phyloP scores from a whole-genome alignment of 495 filamentous ascomycete species.

The Aspergillus leporis region DNA sequence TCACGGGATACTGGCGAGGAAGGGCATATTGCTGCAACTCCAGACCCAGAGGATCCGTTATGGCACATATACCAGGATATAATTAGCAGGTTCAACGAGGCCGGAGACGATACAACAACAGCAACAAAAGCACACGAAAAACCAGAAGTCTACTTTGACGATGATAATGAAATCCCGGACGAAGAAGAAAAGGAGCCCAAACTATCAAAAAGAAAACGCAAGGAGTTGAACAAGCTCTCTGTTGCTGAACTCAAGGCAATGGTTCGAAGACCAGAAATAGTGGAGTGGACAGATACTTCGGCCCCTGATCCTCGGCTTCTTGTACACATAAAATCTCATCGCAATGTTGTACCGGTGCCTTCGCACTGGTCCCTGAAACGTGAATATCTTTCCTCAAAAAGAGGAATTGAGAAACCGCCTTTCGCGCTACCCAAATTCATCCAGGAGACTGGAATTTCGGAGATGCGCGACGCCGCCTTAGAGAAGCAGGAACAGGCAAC shows the following conservation, averaged over 20 bases:
- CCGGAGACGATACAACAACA: constrained; percentile 56
- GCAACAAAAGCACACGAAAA: constrained; percentile 75
- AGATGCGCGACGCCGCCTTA: constrained; percentile 94
- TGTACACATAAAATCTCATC: constrained; percentile 90
- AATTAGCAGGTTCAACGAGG: constrained; percentile 69
- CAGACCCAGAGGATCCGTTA: constrained; percentile 70
- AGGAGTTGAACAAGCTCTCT: constrained; percentile 86
- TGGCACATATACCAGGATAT: constrained; percentile 82
- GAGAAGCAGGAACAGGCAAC: constrained; percentile 92
- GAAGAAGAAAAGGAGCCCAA: constrained; percentile 71
- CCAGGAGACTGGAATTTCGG: constrained; percentile 92
- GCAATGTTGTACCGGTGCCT: constrained; percentile 94
- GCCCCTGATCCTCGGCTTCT: constrained; percentile 86
- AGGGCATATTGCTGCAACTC: constrained; percentile 32
- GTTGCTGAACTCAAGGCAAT: constrained; percentile 93
- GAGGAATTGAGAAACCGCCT: constrained; percentile 91
- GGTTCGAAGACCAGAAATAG: constrained; percentile 87
- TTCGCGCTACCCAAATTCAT: constrained; percentile 96
- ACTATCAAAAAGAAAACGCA: constrained; percentile 90
- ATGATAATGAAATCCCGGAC: constrained; percentile 87
- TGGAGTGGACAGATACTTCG: constrained; percentile 97
- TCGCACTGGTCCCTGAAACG: constrained; percentile 92
- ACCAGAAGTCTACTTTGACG: constrained; percentile 81
- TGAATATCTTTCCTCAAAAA: constrained; percentile 93
- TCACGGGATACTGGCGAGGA: constrained; percentile 34